Conservation (phyloP, 495 filamentous ascomycete species). For the Jackrogersella multiformis region DNA sequence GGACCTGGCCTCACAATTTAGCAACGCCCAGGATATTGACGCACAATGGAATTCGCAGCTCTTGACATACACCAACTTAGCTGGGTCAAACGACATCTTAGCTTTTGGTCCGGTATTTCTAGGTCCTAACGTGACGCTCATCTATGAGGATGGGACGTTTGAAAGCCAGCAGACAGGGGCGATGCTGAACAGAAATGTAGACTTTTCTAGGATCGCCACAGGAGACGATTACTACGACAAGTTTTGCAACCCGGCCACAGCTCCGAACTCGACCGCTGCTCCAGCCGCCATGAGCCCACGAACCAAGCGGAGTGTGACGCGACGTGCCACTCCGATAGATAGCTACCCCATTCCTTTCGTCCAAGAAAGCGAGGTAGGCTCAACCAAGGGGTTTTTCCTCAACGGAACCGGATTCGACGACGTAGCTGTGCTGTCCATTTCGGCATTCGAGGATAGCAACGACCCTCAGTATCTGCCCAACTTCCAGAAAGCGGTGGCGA, state of each 20-base stretch:
- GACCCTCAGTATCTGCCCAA: conserved; percentile 37
- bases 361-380: conserved; percentile 6
- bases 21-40: conserved; percentile 45
- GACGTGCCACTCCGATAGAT: neutral
- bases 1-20: conserved; percentile 32
- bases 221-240: conserved; percentile 36
- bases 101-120: conserved; percentile 24
- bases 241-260: conserved; percentile 42
- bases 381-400: conserved; percentile 50
- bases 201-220: conserved; percentile 31
- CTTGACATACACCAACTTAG: neutral
- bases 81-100: conserved; percentile 15
- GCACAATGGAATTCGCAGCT: conserved; percentile 45
- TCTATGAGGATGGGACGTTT: conserved; percentile 20
- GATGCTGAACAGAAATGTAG: neutral
- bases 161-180: conserved; percentile 11
- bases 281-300: neutral
- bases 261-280: conserved; percentile 3
- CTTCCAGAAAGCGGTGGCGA: conserved; percentile 52
- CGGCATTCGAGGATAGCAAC: conserved; percentile 34
- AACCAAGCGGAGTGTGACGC: neutral
- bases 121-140: conserved; percentile 38
- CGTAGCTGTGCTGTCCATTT: conserved; percentile 49
- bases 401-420: conserved; percentile 53
- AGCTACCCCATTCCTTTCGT: conserved; percentile 13